Base-by-base conservation (phyloP, 192 early-diverging fungal genomes). In the Diversispora epigaea region DNA sequence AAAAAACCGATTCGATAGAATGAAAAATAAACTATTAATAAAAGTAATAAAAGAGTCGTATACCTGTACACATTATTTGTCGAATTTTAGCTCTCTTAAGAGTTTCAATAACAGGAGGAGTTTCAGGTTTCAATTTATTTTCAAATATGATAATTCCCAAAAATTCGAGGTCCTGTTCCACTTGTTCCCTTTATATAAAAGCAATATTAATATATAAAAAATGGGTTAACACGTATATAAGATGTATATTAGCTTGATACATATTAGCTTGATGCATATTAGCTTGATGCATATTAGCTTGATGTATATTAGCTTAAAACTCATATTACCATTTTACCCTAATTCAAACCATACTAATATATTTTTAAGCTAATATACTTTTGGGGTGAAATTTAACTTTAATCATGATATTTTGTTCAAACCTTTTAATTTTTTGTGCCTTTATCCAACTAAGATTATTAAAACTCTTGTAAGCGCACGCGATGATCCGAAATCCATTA, bases 81-180 rank as follows among this genome's bases (percentile, higher is more conserved):
- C 96, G 86, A 67, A 99, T 96, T 19, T 87, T 84, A 11, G 98
- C 98, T 25, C 86, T 85, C 32, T 88, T 82, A 21, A 99, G 84
- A 41, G 88, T 89, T 43, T 90, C 84, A 8, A 99, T 84, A 4
- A 95, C 92, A 4, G 87, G 82, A 14, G 89, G 82, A 0, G 96
- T 96, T 4, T 90, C 91, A 4, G 93, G 89, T 76, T 99, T 99
- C 32, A 98, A 81, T 85, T 96, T 98, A 88, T 99, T 99, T 78
- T 99, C 98, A 88, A 99, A 99, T 25, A 99, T 87, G 55, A 99
- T 88, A 67, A 99, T 95, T 0, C 97, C 98, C 66, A 99, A 80
- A 80, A 98, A 99, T 4, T 89, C 82, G 61, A 99, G 76, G 41
- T 92, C 88, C 1, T 81, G 79, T 80, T 99, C 98, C 14, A 98